These are phyloP conservation scores for Coniochaeta ligniaria DNA, from an alignment of 2,329 filamentous ascomycete genomes.

Conservation along the genomic window DNA sequence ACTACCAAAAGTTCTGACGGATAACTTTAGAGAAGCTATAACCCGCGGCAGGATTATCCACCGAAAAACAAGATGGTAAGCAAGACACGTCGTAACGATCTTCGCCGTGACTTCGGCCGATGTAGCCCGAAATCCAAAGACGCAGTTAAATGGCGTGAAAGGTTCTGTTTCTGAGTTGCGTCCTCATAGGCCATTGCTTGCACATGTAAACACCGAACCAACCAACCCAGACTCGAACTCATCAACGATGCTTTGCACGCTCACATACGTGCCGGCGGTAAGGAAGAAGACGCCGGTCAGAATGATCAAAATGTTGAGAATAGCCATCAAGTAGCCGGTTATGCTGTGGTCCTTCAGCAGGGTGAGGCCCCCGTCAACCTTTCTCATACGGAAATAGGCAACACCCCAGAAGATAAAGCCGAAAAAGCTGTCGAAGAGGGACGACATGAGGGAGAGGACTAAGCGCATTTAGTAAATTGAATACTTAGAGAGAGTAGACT, in stretches of 20 bases:
- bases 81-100: background rate
- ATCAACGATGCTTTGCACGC: conserved; percentile 66
- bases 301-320: conserved; percentile 68
- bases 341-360: conserved; percentile 47
- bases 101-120: background rate
- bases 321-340: conserved; percentile 43
- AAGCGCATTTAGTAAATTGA: conserved; percentile 3
- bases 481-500: conserved; percentile 20
- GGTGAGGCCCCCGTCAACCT: conserved; percentile 49
- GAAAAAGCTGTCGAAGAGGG: conserved; percentile 86
- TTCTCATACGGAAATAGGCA: conserved; percentile 71
- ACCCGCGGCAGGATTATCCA: background rate
- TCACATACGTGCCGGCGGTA: conserved; percentile 72
- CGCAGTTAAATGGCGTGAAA: background rate
- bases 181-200: conserved; percentile 54
- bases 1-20: background rate
- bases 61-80: background rate
- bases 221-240: conserved; percentile 60
- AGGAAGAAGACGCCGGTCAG: conserved; percentile 73
- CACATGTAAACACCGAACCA: conserved; percentile 68
- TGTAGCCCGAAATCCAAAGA: background rate
- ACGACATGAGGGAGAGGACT: conserved; percentile 71
- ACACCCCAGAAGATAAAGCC: conserved; percentile 94
- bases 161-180: background rate
- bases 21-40: background rate